A percentile compares a stretch with the other conserved stretches of the same genome.
Evolutionary conservation across 441 rosid species (phyloP).

Genomic region (Erodium moschatum): DNA sequence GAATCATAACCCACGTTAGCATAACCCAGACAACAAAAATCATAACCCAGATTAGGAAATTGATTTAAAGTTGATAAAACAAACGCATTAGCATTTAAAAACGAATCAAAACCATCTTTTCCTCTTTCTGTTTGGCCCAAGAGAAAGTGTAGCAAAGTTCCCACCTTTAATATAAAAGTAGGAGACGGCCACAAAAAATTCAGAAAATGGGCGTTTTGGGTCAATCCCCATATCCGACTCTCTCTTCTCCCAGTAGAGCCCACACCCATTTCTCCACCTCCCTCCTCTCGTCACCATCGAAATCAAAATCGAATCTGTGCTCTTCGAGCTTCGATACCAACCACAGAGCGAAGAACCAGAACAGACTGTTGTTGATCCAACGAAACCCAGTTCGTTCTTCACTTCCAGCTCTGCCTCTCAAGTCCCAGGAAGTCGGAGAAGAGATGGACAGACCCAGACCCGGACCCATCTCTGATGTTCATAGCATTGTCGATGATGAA

Average conservation of each 20-base stretch:
- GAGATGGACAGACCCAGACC: conserved; percentile 35
- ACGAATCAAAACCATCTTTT: not conserved
- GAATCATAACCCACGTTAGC: not conserved
- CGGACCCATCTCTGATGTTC: conserved; percentile 34
- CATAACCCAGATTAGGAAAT: not conserved
- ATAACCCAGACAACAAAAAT: too few relatives aligned
- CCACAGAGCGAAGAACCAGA: not conserved
- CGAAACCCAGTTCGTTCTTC: conserved; percentile 13
- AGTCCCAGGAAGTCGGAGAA: conserved; percentile 29
- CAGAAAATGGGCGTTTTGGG: conserved; percentile 6
- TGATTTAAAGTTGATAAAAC: not conserved
- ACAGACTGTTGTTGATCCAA: conserved; percentile 6
- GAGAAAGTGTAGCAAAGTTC: not conserved
- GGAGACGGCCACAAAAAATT: conserved; percentile 8
- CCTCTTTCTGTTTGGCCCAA: not conserved
- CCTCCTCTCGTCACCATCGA: not conserved
- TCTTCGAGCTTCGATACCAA: not conserved
- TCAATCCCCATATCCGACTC: not conserved
- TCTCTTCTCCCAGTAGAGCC: not conserved
- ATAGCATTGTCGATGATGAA: conserved; percentile 40
- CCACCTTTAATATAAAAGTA: conserved; percentile 4
- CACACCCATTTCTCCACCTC: conserved; percentile 5
- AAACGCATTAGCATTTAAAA: not conserved
- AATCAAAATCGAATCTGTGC: conserved; percentile 8
- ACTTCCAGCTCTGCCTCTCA: conserved; percentile 26